Evolutionary conservation across 768 basidiomycete species (phyloP), one percentile per base, ranked within the genome.

Genomic region (Naematelia aurantialba): DNA sequence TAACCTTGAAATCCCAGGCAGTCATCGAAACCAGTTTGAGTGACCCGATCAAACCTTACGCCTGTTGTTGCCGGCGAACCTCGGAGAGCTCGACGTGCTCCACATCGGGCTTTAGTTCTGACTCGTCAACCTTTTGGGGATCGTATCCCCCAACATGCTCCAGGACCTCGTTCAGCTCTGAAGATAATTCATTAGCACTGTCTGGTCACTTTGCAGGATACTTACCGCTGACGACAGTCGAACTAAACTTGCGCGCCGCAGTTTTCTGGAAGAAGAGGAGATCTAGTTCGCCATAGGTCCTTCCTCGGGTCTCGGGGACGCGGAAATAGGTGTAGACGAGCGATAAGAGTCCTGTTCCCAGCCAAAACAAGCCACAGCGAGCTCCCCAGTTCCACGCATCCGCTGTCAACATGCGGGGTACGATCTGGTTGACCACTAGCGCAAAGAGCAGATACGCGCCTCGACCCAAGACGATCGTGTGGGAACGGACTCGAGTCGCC

Each of bases 201-300:
- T n/a, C n/a, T n/a, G n/a, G n/a, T n/a, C n/a, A n/a, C n/a, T n/a
- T n/a, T n/a, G n/a, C n/a, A n/a, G 19, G 13, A 26, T n/a, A 53
- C 58, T 30, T 26, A 59, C 58, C 51, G 26, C 42, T 59, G 44
- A 59, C 53, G 14, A 45, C 52, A n/a, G 52, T 59, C 31, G 30
- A 30, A 31, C 54, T 60, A 61, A 70, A 74, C 56, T 65, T 60
- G n/a, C 72, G 39, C 0, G 72, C 62, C 1, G 70, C 54, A 0
- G 68, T 47, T n/a, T 55, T 54, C 17, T 63, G 60, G 14, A 55
- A 60, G 58, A 74, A 74, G n/a, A 74, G 34, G 42, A 69, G 56
- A 27, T 74, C 72, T 30, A 74, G 61, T 22, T 74, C 70, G 3
- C 56, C 54, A 55, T 60, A 70, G 0, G 46, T 39, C 12, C 31